A percentile compares a stretch with the other conserved stretches of the same genome.
phyloP scores from a whole-genome alignment of 1,284 basidiomycete species.

The Malassezia furfur region DNA sequence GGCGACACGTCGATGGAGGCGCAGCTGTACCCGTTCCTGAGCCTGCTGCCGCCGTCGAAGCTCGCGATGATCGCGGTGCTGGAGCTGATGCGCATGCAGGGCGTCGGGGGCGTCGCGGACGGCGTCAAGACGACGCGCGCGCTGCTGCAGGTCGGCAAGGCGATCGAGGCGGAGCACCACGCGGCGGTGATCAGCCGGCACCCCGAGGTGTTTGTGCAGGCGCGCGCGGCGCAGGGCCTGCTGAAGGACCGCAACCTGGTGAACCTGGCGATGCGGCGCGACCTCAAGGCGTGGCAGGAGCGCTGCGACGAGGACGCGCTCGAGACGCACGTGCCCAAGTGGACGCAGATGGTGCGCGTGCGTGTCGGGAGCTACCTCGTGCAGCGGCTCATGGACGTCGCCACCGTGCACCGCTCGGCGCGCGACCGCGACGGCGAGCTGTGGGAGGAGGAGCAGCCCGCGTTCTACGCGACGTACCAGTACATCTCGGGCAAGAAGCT shows the following conservation, averaged over 20 bases:
- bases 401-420: conserved; percentile 61
- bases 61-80: conserved; percentile 81
- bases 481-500: conserved; percentile 83
- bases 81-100: conserved; percentile 75
- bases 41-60: conserved; percentile 65
- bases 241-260: conserved; percentile 27
- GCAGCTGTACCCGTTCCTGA: conserved; percentile 58
- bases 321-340: conserved; percentile 61
- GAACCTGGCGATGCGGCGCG: conserved; percentile 30
- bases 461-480: conserved; percentile 86
- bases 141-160: conserved; percentile 69
- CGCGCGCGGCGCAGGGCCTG: conserved; percentile 25
- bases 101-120: conserved; percentile 64
- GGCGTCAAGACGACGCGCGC: conserved; percentile 87
- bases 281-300: conserved; percentile 45
- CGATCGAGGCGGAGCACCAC: conserved; percentile 64
- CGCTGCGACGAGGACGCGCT: conserved; percentile 55
- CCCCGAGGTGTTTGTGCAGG: conserved; percentile 30
- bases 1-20: conserved; percentile 19
- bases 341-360: conserved; percentile 62
- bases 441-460: conserved; percentile 67
- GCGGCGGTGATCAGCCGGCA: conserved; percentile 30
- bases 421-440: conserved; percentile 35
- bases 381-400: conserved; percentile 71
- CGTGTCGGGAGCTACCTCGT: conserved; percentile 75